Conservation (phyloP, 176 grass and related monocot species). For the Raddia guianensis region DNA sequence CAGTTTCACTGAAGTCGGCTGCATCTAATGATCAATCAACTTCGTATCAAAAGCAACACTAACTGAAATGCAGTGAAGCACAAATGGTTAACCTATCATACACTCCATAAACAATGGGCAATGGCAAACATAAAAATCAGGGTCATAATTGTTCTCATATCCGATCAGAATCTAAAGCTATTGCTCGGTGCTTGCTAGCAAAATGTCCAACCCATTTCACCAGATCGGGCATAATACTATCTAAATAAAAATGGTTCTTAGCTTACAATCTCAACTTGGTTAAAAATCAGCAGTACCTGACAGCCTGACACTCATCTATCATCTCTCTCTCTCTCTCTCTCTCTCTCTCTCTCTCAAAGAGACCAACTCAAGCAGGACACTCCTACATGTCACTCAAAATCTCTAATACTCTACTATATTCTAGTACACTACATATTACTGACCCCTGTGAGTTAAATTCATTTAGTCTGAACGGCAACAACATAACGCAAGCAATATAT, state of each 20-base stretch:
- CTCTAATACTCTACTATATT: too few species aligned
- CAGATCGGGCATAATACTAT: background rate
- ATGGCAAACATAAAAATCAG: slow-evolving; percentile 12
- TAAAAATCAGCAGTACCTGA: background rate
- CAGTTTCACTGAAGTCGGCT: background rate
- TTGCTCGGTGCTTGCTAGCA: background rate
- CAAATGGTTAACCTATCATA: background rate
- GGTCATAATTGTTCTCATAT: background rate
- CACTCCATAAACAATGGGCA: background rate
- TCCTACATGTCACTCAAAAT: background rate
- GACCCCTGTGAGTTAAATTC: background rate
- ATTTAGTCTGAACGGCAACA: background rate
- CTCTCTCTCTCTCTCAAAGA: background rate
- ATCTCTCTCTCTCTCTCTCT: background rate
- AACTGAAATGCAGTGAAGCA: background rate
- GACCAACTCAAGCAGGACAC: background rate
- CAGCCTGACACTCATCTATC: too few species aligned
- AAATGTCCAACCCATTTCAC: background rate
- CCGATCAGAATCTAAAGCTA: slow-evolving; percentile 1
- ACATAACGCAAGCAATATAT: background rate
- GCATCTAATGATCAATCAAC: background rate
- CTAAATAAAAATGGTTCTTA: background rate
- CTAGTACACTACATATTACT: background rate
- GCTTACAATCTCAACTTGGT: background rate
- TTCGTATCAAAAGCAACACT: background rate